A percentile compares a stretch with the other conserved stretches of the same genome.
Conservation (phyloP, 345 rosid species). For the Aquilaria malaccensis region DNA sequence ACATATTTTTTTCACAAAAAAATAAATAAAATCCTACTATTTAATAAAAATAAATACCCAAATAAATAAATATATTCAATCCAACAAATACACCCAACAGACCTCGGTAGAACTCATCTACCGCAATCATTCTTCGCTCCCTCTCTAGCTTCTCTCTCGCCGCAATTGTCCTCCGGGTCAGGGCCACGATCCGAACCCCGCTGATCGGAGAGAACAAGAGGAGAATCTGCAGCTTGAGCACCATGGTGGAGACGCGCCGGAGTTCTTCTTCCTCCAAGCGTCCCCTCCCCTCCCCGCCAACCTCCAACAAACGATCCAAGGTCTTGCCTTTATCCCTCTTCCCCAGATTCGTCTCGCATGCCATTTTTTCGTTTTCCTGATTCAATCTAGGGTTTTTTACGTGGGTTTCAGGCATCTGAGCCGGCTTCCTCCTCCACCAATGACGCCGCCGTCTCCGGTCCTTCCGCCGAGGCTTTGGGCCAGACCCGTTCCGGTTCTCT, state of each 20-base stretch:
- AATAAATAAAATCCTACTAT: too few species aligned
- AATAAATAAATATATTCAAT: not conserved
- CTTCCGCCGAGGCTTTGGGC: slow-evolving; percentile 29
- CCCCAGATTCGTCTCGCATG: not conserved
- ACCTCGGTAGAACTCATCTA: slow-evolving; percentile 20
- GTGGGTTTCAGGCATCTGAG: slow-evolving; percentile 30
- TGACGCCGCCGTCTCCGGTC: slow-evolving; percentile 21
- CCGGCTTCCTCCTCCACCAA: slow-evolving; percentile 53
- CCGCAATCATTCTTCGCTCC: slow-evolving; percentile 22
- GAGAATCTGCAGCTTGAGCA: not conserved
- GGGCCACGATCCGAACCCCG: slow-evolving; percentile 20
- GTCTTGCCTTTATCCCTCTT: slow-evolving; percentile 23
- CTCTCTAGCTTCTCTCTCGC: slow-evolving; percentile 14
- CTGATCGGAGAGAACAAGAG: slow-evolving; percentile 42
- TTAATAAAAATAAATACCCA: not conserved
- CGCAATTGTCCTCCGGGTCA: slow-evolving; percentile 15
- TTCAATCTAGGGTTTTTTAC: not conserved
- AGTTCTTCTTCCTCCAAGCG: slow-evolving; percentile 85
- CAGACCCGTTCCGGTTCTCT: slow-evolving; percentile 49
- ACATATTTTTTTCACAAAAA: too few species aligned
- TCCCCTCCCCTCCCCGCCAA: slow-evolving; percentile 40
- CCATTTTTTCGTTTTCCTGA: not conserved
- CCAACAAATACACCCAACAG: slow-evolving; percentile 5
- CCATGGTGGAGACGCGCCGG: slow-evolving; percentile 94
- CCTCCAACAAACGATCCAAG: slow-evolving; percentile 70